phyloP scores from a whole-genome alignment of 306 rosid species.

The Geum urbanum region DNA sequence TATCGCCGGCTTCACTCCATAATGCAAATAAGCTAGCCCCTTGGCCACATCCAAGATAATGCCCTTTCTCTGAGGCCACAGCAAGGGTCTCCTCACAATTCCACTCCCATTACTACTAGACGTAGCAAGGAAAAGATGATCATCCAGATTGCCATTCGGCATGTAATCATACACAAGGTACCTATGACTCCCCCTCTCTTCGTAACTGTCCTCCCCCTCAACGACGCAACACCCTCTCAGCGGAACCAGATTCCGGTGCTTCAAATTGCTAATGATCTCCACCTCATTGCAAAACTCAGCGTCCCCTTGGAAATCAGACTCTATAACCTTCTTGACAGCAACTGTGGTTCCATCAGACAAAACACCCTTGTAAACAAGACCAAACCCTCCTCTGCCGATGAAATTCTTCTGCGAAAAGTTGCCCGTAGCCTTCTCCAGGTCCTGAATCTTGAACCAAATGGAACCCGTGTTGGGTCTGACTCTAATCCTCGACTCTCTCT shows the following conservation, averaged over 20 bases:
- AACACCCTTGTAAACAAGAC: conserved; percentile 69
- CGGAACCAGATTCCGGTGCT: conserved; percentile 83
- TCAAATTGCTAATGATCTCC: conserved; percentile 81
- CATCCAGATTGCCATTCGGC: conserved; percentile 48
- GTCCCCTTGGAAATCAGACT: conserved; percentile 41
- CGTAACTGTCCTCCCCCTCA: conserved; percentile 43
- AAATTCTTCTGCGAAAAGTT: conserved; percentile 74
- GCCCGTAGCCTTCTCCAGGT: conserved; percentile 80
- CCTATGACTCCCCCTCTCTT: conserved; percentile 52
- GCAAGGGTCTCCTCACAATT: no score
- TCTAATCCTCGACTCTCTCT: conserved; percentile 53
- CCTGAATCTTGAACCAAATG: conserved; percentile 80
- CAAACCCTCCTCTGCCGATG: conserved; percentile 90
- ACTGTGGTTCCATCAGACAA: conserved; percentile 63
- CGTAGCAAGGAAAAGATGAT: conserved; percentile 44
- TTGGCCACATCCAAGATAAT: no score
- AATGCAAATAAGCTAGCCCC: no score
- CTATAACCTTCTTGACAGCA: conserved; percentile 69
- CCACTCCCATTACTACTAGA: conserved; percentile 20
- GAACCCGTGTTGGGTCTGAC: conserved; percentile 84
- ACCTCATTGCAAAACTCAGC: conserved; percentile 74
- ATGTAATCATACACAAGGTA: conserved; percentile 50
- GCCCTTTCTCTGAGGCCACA: no score
- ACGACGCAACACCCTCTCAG: conserved; percentile 84
- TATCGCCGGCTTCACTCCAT: no score